Percentiles rank a stretch among this genome's conserved stretches.
Evolutionary conservation across 2,329 filamentous ascomycete genomes (phyloP).

Genomic region (Metarhizium album): DNA sequence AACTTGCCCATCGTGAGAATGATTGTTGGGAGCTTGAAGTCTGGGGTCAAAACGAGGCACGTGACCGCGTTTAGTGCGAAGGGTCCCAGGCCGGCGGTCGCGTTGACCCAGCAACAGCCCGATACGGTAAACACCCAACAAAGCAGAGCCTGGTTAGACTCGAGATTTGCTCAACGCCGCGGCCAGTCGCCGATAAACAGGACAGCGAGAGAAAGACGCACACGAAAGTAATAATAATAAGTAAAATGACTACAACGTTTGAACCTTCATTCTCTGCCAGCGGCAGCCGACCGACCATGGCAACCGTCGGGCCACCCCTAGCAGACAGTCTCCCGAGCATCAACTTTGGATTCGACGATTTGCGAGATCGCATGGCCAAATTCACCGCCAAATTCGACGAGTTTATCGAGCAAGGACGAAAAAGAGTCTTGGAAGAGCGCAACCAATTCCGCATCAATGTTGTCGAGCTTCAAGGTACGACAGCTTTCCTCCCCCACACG

Average conservation of each 20-base stretch:
- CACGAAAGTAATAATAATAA: background rate
- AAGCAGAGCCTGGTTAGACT: conserved; percentile 2
- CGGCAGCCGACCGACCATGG: conserved; percentile 45
- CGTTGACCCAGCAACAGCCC: conserved; percentile 5
- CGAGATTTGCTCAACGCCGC: background rate
- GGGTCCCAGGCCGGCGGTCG: conserved; percentile 2
- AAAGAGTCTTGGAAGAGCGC: conserved; percentile 81
- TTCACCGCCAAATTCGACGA: conserved; percentile 87
- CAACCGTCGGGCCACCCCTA: conserved; percentile 52
- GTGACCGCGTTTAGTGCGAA: conserved; percentile 8
- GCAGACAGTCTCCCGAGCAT: conserved; percentile 75
- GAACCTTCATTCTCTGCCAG: conserved; percentile 60
- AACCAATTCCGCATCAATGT: conserved; percentile 90
- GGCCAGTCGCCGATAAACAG: background rate
- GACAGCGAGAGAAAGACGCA: background rate
- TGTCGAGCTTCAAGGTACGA: conserved; percentile 75
- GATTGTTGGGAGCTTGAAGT: background rate
- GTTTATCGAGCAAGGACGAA: conserved; percentile 86
- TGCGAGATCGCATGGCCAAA: conserved; percentile 88
- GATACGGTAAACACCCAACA: conserved; percentile 8
- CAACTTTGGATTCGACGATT: conserved; percentile 91
- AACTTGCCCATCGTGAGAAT: conserved; percentile 2
- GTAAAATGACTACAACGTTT: conserved; percentile 49
- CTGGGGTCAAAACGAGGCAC: conserved; percentile 5
- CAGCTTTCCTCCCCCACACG: no score